These are phyloP conservation scores for Vavraia culicis DNA, from an alignment of 371 early-diverging fungal genomes.

Conservation along the genomic window DNA sequence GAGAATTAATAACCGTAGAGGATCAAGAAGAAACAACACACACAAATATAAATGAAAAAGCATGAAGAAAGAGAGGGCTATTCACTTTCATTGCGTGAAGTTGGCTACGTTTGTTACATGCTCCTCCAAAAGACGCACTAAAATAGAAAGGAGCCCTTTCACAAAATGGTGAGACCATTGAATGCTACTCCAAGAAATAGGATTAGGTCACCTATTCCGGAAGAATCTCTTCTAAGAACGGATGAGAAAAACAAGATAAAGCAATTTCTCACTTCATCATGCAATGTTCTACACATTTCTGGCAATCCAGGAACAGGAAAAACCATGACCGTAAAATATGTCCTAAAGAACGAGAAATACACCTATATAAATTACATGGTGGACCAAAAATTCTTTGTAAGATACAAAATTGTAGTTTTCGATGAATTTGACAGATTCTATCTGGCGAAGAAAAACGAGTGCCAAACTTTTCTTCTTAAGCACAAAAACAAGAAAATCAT, in stretches of 20 bases:
- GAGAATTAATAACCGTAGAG: no score
- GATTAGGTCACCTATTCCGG: no score
- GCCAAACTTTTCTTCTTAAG: constrained; percentile 7
- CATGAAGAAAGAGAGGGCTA: no score
- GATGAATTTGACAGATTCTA: constrained; percentile 39
- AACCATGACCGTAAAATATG: constrained; percentile 15
- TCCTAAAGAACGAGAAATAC: neutral
- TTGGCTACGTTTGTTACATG: no score
- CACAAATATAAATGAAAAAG: no score
- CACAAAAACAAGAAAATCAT: constrained; percentile 22
- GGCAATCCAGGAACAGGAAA: constrained; percentile 41
- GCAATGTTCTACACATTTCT: constrained; percentile 23
- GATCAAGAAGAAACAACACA: no score
- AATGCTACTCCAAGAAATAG: no score
- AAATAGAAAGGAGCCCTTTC: no score
- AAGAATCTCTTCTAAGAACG: no score
- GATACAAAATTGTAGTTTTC: constrained; percentile 16
- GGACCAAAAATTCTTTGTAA: constrained; percentile 5
- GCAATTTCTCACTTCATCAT: constrained; percentile 16
- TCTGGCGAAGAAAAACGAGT: constrained; percentile 21
- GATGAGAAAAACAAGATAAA: constrained; percentile 18
- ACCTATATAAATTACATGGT: constrained; percentile 25
- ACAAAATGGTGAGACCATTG: no score
- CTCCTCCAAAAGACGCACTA: no score
- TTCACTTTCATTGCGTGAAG: no score